Conservation (phyloP, 2,329 filamentous ascomycete species). For the Penicillium sp. region DNA sequence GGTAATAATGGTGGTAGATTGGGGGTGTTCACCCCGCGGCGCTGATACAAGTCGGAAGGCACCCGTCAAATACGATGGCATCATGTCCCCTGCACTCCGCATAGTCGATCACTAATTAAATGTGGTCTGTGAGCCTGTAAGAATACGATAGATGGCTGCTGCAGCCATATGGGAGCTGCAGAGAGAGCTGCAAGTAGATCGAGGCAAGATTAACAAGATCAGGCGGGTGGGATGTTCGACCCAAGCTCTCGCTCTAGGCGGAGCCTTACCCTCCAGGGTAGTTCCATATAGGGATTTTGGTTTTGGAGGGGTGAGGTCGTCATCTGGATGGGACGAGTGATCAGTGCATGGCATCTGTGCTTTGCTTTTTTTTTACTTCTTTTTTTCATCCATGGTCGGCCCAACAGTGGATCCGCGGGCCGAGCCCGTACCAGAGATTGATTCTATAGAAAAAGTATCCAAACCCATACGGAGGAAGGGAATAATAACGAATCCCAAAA, state of each 20-base stretch:
- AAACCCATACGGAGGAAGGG: not conserved
- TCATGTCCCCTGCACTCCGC: slow-evolving; percentile 9
- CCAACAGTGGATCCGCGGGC: slow-evolving; percentile 25
- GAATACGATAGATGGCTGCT: slow-evolving; percentile 5
- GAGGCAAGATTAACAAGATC: not conserved
- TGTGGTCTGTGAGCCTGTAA: slow-evolving; percentile 5
- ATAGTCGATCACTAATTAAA: slow-evolving; percentile 7
- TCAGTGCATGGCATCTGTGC: slow-evolving; percentile 23
- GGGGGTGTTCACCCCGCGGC: not conserved
- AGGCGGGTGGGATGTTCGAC: slow-evolving; percentile 4
- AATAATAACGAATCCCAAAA: not conserved
- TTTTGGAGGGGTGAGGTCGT: slow-evolving; percentile 13
- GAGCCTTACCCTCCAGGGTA: not conserved
- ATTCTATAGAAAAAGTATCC: slow-evolving; percentile 1
- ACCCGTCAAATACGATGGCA: slow-evolving; percentile 5
- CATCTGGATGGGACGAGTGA: slow-evolving; percentile 25
- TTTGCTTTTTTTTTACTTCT: slow-evolving; percentile 3
- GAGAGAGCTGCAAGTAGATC: slow-evolving; percentile 8
- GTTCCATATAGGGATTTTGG: not conserved
- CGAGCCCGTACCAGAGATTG: slow-evolving; percentile 20
- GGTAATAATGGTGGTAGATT: not conserved
- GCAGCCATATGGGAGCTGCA: slow-evolving; percentile 10
- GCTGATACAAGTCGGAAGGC: not conserved
- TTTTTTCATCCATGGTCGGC: slow-evolving; percentile 6
- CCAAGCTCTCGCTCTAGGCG: not conserved